Evolutionary conservation across 768 basidiomycete species (phyloP).

Genomic region (Boletus tylopilopsis): DNA sequence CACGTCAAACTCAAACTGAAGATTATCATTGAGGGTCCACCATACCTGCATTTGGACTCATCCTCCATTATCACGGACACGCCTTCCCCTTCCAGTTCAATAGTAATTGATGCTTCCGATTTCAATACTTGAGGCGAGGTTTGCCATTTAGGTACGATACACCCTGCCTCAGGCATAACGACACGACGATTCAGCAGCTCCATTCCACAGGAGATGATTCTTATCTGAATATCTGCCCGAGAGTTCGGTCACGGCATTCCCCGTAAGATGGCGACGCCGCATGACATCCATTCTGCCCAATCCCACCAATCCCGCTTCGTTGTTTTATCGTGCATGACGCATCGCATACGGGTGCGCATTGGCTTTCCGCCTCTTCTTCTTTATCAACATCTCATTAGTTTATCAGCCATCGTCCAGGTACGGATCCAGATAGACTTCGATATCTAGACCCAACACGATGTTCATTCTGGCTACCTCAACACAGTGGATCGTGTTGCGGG

Average conservation of each 20-base stretch:
- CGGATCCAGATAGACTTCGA: no score
- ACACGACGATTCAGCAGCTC: background rate
- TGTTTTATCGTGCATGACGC: background rate
- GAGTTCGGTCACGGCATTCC: background rate
- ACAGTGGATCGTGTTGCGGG: background rate
- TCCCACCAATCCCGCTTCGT: background rate
- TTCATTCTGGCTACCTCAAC: background rate
- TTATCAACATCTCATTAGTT: no score
- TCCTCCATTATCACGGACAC: no score
- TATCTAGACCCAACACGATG: background rate
- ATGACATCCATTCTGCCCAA: background rate
- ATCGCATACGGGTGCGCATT: background rate
- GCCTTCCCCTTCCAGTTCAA: no score
- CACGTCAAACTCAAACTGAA: no score
- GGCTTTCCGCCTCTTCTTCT: background rate
- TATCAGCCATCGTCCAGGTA: no score
- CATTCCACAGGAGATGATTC: slow-evolving; percentile 10
- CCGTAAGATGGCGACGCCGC: background rate
- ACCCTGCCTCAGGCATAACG: background rate
- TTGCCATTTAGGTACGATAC: background rate
- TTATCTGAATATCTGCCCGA: background rate
- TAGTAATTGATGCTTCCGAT: no score
- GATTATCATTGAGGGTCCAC: no score
- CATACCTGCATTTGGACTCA: no score
- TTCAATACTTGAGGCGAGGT: background rate